These are phyloP conservation scores for Adenanthera pavonina DNA, from an alignment of 306 rosid species.

Conservation along the genomic window DNA sequence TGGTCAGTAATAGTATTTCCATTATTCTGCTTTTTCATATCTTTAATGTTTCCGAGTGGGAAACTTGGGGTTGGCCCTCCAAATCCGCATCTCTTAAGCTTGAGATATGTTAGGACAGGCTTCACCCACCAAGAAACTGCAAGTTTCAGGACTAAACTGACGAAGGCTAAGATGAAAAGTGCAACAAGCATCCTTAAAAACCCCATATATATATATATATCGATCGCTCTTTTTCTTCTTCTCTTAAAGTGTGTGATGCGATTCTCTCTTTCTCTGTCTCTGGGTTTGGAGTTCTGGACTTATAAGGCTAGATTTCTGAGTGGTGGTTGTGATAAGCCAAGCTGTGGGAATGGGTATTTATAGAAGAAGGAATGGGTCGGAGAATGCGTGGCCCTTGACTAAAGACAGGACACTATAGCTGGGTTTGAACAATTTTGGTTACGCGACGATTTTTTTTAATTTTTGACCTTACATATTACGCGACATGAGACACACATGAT, in stretches of 20 bases:
- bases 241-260: not conserved
- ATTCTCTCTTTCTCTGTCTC: not conserved
- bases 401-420: not conserved
- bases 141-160: slow-evolving; percentile 30
- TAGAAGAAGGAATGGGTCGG: not conserved
- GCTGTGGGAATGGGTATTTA: not conserved
- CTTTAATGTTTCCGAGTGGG: slow-evolving; percentile 62
- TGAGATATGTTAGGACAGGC: slow-evolving; percentile 44
- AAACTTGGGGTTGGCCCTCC: slow-evolving; percentile 66
- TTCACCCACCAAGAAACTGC: slow-evolving; percentile 52
- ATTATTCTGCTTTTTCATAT: slow-evolving; percentile 49
- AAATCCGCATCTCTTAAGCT: slow-evolving; percentile 61
- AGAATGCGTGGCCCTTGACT: slow-evolving; percentile 23
- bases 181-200: not conserved
- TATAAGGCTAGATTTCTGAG: not conserved
- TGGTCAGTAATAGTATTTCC: not conserved
- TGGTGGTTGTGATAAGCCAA: not conserved
- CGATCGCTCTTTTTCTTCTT: not conserved
- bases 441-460: not conserved
- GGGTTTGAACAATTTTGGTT: not conserved
- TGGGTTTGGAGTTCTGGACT: not conserved
- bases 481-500: not conserved
- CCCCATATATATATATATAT: slow-evolving; percentile 19
- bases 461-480: not conserved
- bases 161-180: not conserved